Evolutionary conservation across 140 eudicot genomes (phyloP), one percentile per base, ranked within the genome.

Genomic region (Anethum foeniculum): DNA sequence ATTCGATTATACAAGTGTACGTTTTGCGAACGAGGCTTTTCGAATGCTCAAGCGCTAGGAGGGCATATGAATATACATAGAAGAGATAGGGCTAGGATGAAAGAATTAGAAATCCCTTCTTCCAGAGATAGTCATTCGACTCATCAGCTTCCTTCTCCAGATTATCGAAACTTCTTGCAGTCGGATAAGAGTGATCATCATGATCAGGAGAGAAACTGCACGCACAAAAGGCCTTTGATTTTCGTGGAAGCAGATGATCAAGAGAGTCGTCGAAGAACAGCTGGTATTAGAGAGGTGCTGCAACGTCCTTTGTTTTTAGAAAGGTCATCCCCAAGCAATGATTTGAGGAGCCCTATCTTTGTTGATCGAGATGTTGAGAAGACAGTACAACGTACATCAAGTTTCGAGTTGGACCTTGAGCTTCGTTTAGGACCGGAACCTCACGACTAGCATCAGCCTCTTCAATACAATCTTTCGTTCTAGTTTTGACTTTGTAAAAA

Each of bases 1-100:
- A 10, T 44, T 25, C 21, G 58, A 28, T 44, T 9, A 0, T 75
- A 75, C 32, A 38, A 49, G 18, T 75, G 78, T 49, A 43, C 56
- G 13, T 75, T 75, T 14, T 75, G 78, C 78, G 52, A 46, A 75
- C 78, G 78, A 46, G 58, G 78, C 4, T 75, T 75, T 36, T 75
- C 58, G 34, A 75, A 75, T 75, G 78, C 78, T 43, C 78, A 75
- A n/a, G 78, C 78, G 11, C 58, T 75, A 6, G 78, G 78, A 8
- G 78, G 78, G 14, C 78, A 75, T 49, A 75, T 75, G 78, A 75
- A 75, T 49, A 44, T 75, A 25, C 78, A 75, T 75, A 46, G 78
- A 75, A 75, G 48, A 75, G 78, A 75, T 44, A 44, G 60, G 58
- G 78, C 78, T 75, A 44, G 5, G 58, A 38, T 75, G 14, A 75